Percentiles rank a stretch among this genome's conserved stretches.
These are phyloP conservation scores for Cyclotella cryptica DNA, from an alignment of 108 stramenopile species.

Conservation along the genomic window DNA sequence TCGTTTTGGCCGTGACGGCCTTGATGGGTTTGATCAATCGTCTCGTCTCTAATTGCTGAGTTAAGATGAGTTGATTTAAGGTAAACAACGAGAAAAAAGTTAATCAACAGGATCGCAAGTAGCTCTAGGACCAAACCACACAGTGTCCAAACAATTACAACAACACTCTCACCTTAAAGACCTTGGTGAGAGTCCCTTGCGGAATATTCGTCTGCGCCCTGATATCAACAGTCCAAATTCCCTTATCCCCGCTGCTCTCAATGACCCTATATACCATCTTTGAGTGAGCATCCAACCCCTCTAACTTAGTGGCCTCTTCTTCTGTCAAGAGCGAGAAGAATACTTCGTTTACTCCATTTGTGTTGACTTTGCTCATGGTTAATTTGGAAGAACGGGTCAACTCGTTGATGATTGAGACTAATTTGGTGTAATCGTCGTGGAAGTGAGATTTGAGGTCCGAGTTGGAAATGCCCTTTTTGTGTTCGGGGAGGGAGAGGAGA, in stretches of 20 bases:
- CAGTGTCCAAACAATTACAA: not conserved
- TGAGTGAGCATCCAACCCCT: constrained; percentile 82
- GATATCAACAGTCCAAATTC: constrained; percentile 98
- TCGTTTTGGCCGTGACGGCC: constrained; percentile 94
- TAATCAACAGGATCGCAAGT: not conserved
- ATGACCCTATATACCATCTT: constrained; percentile 94
- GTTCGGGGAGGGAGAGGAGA: constrained; percentile 55
- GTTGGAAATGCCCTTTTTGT: constrained; percentile 72
- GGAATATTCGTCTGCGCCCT: constrained; percentile 88
- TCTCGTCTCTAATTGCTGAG: constrained; percentile 78
- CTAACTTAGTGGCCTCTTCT: constrained; percentile 74
- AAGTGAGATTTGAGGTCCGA: constrained; percentile 72
- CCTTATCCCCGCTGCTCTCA: constrained; percentile 91
- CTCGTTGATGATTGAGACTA: constrained; percentile 83
- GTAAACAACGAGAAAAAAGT: not conserved
- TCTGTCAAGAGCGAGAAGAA: constrained; percentile 73
- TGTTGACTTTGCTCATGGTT: constrained; percentile 67
- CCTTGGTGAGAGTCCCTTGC: constrained; percentile 92
- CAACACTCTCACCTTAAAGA: constrained; percentile 74
- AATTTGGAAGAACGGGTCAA: constrained; percentile 69
- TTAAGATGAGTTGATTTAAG: not conserved
- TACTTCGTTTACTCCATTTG: constrained; percentile 52
- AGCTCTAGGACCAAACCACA: not conserved
- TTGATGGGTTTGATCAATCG: constrained; percentile 96
- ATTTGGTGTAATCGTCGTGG: constrained; percentile 49